Base-by-base conservation (phyloP, 768 basidiomycete species). In the Boletus bicolor region DNA sequence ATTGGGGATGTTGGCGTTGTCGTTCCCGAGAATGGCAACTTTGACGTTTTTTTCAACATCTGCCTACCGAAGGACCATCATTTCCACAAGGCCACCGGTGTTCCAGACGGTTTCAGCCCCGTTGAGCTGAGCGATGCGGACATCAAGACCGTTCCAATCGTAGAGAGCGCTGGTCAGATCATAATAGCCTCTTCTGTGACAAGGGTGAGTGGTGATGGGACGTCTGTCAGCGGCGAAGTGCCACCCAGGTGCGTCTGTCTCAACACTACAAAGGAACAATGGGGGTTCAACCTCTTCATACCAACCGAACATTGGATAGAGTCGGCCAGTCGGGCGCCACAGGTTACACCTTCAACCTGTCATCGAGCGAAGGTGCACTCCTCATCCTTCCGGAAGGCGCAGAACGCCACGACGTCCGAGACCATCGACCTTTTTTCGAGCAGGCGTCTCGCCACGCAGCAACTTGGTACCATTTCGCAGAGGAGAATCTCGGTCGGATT, bases 1-100 rank as follows among this genome's bases (percentile, higher is more conserved):
- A 73, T 76, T 39, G 76, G 76, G 2, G 76, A 77, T 49, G 71
- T 77, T 11, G 73, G 74, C 10, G 64, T 75, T n/a, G 55, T 77
- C 21, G 65, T 32, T 12, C 64, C 71, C 3, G 64, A 64, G 15
- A 58, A 66, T 48, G 76, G 75, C 45, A 59, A 57, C 7, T 77
- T 78, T 35, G 69, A 71, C 49, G 69, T 72, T 44, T 67, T 75
- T 7, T 77, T 76, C 63, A 76, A 75, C 53, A 65, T 77, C 8
- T 73, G 70, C 41, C 51, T 71, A 2, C 63, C 74, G 44, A 70
- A 70, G 36, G 65, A 73, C 45, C 68, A 76, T 35, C 48, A 51
- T 2, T 62, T 56, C 7, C 55, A 61, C 21, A 28, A 38, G 24
- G 15, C 36, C 4, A 44, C 45, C 1, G 63, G 65, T 10, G 65